Base-by-base conservation (phyloP, 495 filamentous ascomycete genomes). In the Xylaria curta region DNA sequence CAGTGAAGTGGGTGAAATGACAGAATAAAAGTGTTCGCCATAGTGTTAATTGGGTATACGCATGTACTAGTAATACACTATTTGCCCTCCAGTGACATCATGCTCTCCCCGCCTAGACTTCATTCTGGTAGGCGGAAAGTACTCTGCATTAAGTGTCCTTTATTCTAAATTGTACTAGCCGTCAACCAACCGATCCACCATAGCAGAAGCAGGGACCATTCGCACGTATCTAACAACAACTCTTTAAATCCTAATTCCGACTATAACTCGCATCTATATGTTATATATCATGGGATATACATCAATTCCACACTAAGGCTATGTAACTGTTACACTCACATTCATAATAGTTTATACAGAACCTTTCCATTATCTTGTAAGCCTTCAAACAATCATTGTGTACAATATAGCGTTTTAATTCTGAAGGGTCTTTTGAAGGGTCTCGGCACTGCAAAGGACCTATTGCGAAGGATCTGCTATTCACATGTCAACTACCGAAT, bases 401-500 rank as follows among this genome's bases (percentile, higher is more conserved):
- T 28, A 6, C 4, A 15, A 54, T 28, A 28, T 4, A 54, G 28
- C 26, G 51, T 56, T 56, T 56, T 56, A 5, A 7, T 46, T 21
- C 12, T 28, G 21, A 54, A 54, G 51, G 24, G 51, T 26, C 51
- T 46, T 49, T 5, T 28, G 21, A 54, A 54, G 51, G 24, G 51
- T 26, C 51, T 54, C 5, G 51, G 51, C 51, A 26, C 24, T 28
- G 3, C 9, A 28, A 54, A 54, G 51, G 51, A n/a, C 21, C 49
- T 51, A 9, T 51, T 24, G 8, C n/a, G 7, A 21, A 19, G 26
- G 49, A 53, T 53, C 49, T 56, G 15, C 53, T 4, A 54, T 15
- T 28, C 7, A 56, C 53, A 56, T 24, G 53, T 56, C 53, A 56
- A 56, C 53, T 56, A 56, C 53, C 53, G 53, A 56, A 56, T 12